phyloP scores from a whole-genome alignment of 257 asterid genomes.

The Gentiana macrophylla region DNA sequence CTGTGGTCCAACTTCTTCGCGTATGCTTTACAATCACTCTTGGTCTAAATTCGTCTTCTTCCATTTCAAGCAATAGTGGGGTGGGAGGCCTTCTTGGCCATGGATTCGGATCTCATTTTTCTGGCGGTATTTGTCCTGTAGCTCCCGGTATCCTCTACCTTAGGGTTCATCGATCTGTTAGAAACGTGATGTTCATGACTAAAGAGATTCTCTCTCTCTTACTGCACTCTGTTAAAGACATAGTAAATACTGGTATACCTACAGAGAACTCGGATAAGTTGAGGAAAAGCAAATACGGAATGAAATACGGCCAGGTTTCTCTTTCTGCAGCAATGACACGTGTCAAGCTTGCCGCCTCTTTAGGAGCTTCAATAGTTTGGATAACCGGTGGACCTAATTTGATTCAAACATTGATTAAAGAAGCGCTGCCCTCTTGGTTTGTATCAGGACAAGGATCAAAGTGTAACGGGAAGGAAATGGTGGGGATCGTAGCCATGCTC shows the following conservation, averaged over 20 bases:
- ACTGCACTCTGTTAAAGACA: constrained; percentile 67
- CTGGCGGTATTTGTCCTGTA: constrained; percentile 67
- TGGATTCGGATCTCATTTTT: constrained; percentile 73
- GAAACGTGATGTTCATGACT: constrained; percentile 56
- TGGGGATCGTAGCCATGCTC: constrained; percentile 64
- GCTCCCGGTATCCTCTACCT: constrained; percentile 92
- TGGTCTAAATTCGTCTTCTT: constrained; percentile 49
- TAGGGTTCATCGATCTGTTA: constrained; percentile 78
- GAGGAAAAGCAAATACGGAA: constrained; percentile 39
- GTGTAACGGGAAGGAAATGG: constrained; percentile 28
- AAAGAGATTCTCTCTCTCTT: constrained; percentile 74
- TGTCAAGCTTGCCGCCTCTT: constrained; percentile 73
- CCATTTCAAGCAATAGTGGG: constrained; percentile 51
- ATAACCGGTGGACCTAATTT: constrained; percentile 60
- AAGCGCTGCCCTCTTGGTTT: constrained; percentile 85
- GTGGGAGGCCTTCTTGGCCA: constrained; percentile 97
- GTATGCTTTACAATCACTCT: constrained; percentile 73
- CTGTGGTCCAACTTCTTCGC: constrained; percentile 81
- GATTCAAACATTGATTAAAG: constrained; percentile 60
- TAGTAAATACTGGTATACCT: constrained; percentile 48
- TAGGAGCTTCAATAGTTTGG: constrained; percentile 88
- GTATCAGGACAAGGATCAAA: constrained; percentile 47
- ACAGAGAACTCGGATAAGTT: constrained; percentile 46
- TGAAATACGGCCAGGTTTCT: constrained; percentile 75
- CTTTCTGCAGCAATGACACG: constrained; percentile 61